A percentile compares a stretch with the other conserved stretches of the same genome.
phyloP scores from a whole-genome alignment of 139 green algal species.

The Protoeuglena noctilucae region DNA sequence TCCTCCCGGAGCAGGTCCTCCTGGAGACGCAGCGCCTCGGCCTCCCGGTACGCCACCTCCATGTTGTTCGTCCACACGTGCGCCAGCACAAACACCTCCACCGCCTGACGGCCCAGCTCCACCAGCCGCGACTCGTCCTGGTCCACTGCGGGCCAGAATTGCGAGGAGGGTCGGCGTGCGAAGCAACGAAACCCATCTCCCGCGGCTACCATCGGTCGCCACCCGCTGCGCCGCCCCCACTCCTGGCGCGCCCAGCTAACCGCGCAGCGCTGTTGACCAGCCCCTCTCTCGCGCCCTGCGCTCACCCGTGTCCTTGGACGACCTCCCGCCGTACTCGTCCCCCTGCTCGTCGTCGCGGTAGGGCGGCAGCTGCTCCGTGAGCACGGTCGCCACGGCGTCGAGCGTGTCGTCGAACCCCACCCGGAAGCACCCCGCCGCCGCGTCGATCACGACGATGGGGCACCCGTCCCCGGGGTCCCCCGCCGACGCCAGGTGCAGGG shows the following conservation, averaged over 20 bases:
- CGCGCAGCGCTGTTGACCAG: background rate
- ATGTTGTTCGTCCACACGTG: slow-evolving; percentile 59
- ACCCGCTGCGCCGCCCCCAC: background rate
- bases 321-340: background rate
- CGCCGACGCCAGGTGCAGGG: slow-evolving; percentile 2
- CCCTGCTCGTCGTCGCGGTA: slow-evolving; percentile 15
- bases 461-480: background rate
- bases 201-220: background rate
- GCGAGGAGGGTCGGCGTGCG: background rate
- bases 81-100: slow-evolving; percentile 82
- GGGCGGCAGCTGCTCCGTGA: slow-evolving; percentile 10
- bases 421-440: slow-evolving; percentile 14
- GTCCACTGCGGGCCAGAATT: slow-evolving; percentile 26
- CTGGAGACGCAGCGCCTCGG: slow-evolving; percentile 68
- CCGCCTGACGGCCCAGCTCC: slow-evolving; percentile 65
- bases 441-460: slow-evolving; percentile 17
- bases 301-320: background rate
- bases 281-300: slow-evolving; percentile 25
- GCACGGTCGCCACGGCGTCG: slow-evolving; percentile 3
- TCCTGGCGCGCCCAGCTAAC: background rate
- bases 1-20: slow-evolving; percentile 87
- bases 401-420: slow-evolving; percentile 14
- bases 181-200: background rate
- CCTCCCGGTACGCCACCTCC: slow-evolving; percentile 65
- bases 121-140: slow-evolving; percentile 78